phyloP scores from a whole-genome alignment of 345 rosid species.

The Cardamine occulta region DNA sequence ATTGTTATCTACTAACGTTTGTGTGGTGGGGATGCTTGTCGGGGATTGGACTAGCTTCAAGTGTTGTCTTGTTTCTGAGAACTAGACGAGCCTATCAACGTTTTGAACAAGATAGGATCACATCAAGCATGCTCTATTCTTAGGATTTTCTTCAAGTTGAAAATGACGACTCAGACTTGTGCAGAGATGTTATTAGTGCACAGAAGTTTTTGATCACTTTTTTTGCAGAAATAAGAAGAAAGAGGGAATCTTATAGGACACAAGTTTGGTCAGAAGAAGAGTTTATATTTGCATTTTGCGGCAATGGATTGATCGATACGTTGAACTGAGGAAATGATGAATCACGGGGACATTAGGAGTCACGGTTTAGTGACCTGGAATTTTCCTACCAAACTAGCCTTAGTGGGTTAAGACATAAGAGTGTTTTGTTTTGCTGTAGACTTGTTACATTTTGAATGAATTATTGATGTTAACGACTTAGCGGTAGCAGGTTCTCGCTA shows the following conservation, averaged over 20 bases:
- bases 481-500: neutral
- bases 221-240: slow-evolving; percentile 22
- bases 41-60: slow-evolving; percentile 31
- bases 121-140: slow-evolving; percentile 38
- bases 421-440: neutral
- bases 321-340: neutral
- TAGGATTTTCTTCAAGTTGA: neutral
- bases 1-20: slow-evolving; percentile 79
- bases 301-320: neutral
- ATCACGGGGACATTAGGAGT: neutral
- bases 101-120: slow-evolving; percentile 64
- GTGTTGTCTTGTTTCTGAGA: slow-evolving; percentile 71
- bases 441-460: neutral
- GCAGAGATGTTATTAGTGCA: slow-evolving; percentile 14
- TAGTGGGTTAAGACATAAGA: neutral
- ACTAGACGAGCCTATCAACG: slow-evolving; percentile 77
- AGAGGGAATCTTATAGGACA: slow-evolving; percentile 5
- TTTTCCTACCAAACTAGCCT: neutral
- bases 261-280: neutral
- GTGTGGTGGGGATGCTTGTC: slow-evolving; percentile 82
- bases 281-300: neutral
- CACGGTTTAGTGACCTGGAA: neutral
- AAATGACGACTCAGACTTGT: slow-evolving; percentile 7
- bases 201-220: neutral
- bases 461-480: neutral